Evolutionary conservation across 2,329 filamentous ascomycete genomes (phyloP), one percentile per base, ranked within the genome.

Genomic region (Aureobasidium lini): DNA sequence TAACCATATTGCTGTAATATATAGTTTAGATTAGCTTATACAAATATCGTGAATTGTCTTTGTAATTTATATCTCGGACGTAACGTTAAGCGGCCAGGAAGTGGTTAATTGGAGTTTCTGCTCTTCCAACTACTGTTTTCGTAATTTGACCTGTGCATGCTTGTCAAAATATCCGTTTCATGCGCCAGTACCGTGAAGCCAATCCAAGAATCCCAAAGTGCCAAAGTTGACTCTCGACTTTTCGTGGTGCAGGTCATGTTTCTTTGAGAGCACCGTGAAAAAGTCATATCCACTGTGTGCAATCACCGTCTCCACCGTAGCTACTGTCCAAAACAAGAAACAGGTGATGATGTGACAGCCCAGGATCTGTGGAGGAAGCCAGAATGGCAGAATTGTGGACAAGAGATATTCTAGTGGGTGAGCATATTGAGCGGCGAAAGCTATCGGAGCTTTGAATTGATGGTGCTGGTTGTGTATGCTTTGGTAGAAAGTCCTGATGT

Each of bases 401-500:
- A 61, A 11, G n/a, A 61, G 23, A 15, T 61, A 57, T 18, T 61
- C 60, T 1, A 61, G 6, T 3, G 60, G 60, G 18, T 61, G 60
- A 6, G 60, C 53, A 10, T 59, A 61, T 28, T 61, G 60, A 15
- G 60, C 60, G 5, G 60, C 39, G 1, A 53, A 28, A 10, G 60
- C 60, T 3, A 61, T 59, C 0, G 60, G 60, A 23, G 60, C 60
- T 10, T 50, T 59, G 56, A 59, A 61, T 23, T 44, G 28, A 34
- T 61, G 60, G 16, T 61, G 60, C 36, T 53, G 39, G 46, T 59
- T 61, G 36, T 61, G 60, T n/a, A 61, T 59, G 28, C 11, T 7
- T 29, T 36, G 29, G 29, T 59, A 61, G 11, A 52, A 29, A 1
- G 9, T 0, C 18, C 11, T 34, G 28, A 37, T 2, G 29, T 61